Evolutionary conservation across 2,329 filamentous ascomycete genomes (phyloP), one percentile per base, ranked within the genome.

Genomic region (Colletotrichum cordylinicola): DNA sequence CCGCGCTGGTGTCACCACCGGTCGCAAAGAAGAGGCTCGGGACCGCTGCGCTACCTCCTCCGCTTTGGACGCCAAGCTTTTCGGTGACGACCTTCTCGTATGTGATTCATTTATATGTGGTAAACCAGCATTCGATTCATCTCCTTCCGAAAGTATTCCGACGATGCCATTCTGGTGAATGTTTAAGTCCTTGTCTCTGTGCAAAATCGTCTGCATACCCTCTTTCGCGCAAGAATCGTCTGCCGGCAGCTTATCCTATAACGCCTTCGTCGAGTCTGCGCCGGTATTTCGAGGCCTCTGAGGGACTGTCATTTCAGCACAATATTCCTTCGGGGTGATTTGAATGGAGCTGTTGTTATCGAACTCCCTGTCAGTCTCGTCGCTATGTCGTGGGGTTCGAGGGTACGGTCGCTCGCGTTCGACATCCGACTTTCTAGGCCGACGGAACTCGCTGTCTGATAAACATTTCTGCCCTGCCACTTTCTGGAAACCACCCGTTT

Each of bases 291-390:
- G 37, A 13, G 52, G 16, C 8, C 15, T 64, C 9, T 10, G 16
- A 4, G 55, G 55, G 9, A 29, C 27, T 10, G 24, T 27, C 15
- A 31, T 74, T 12, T 62, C 33, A 18, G 33, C 37, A n/a, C 37
- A n/a, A n/a, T 62, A 70, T 4, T 70, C 61, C 18, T 74, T 74
- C 33, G 76, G 74, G 12, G 74, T 77, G 43, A 52, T 52, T 24
- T 77, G 60, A 33, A 67, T 68, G 16, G 74, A 68, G 12, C n/a
- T 68, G 13, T 33, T 61, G 27, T 55, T n/a, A 56, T 67, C 33
- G 9, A 39, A 67, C 27, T 16, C 16, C 10, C 12, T n/a, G 13
- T 62, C 48, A 16, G 33, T 8, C 52, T 70, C 66, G 33, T 12
- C 21, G n/a, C 31, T 35, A 37, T 29, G 62, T 12, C 39, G 61